Base-by-base conservation (phyloP, 2,329 filamentous ascomycete species). In the Colletotrichum agaves region DNA sequence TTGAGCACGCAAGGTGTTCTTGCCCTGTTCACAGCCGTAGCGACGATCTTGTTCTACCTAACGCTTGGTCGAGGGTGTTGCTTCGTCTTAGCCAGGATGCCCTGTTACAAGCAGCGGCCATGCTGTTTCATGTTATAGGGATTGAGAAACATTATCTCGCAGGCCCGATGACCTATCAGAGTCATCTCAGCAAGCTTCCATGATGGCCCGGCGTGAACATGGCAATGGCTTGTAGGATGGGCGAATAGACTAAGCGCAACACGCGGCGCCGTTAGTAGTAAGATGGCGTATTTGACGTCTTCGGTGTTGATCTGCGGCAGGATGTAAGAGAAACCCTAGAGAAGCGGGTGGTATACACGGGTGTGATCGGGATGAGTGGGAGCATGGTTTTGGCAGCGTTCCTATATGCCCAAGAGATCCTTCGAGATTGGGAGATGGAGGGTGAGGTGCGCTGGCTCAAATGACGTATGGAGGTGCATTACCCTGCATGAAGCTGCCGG, bases 381-480 rank as follows among this genome's bases (percentile, higher is more conserved):
- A 27, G 27, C 27, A 27, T 27, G 17, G 49, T 17, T 37, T n/a
- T 12, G 33, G 56, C 31, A 17, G 41, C 23, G 23, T 27, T 27
- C 4, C 23, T 27, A 21, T 23, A 33, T 12, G 52, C 33, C 64
- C 61, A 58, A 64, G 64, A 67, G 64, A 67, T 59, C 44, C 17
- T 21, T 50, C 35, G 21, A 19, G 35, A 37, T 37, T 37, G 35
- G 27, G 35, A 15, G 21, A 46, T 44, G 46, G 35, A 35, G 58
- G 49, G 63, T 49, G 61, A 64, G 61, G 64, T 67, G 64, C 17
- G 64, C 37, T 67, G 64, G 60, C 64, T 64, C 63, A 33, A 47
- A 67, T 67, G 64, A 67, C 64, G 64, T 67, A 64, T 46, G 46
- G 23, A 43, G 50, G n/a, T 27, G 23, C n/a, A 41, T 56, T 61